Base-by-base conservation (phyloP, 2,329 filamentous ascomycete genomes). In the Cyphellophora europaea region DNA sequence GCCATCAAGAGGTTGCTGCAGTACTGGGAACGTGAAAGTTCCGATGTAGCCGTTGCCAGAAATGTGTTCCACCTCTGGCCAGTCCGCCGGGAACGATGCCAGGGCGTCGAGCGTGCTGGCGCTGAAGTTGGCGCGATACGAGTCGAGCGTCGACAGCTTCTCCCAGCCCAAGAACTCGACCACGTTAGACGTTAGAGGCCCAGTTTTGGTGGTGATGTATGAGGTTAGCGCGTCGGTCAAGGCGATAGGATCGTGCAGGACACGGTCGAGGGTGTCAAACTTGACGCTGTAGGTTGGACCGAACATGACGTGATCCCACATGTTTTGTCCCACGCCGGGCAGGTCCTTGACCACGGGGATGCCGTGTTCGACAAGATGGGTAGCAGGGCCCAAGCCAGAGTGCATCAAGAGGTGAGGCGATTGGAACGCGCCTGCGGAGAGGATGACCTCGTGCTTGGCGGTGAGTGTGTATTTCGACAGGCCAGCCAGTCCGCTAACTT, bases 391-490 rank as follows among this genome's bases (percentile, higher is more conserved):
- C 19, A 82, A 65, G 12, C 78, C 78, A 35, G 65, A 72, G 2
- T 80, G 66, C 57, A 77, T 72, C 10, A 82, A 69, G 2, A 82
- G 56, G 52, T 81, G 77, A 5, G 76, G 75, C 2, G 70, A 70
- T 55, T 79, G 75, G 54, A 72, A 80, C 2, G 72, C 67, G 11
- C 77, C 77, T 6, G 52, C 66, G 4, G 62, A 54, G 25, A 68
- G 38, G 39, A 69, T 63, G 30, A 68, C 57, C 44, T 69, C 65
- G 19, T 54, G 55, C 11, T 53, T 59, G 2, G 66, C 65, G 10
- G 46, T 50, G 19, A 58, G 23, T 29, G 38, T 13, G n/a, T 13
- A 30, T 25, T 25, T 25, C 8, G 8, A 8, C 8, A 8, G 8
- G 21, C 8, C 8, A n/a, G 8, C 21, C 28, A 16, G 5, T 50